Conservation (phyloP, 352 stramenopile genomes). For the Thalassiosira oceanica region DNA sequence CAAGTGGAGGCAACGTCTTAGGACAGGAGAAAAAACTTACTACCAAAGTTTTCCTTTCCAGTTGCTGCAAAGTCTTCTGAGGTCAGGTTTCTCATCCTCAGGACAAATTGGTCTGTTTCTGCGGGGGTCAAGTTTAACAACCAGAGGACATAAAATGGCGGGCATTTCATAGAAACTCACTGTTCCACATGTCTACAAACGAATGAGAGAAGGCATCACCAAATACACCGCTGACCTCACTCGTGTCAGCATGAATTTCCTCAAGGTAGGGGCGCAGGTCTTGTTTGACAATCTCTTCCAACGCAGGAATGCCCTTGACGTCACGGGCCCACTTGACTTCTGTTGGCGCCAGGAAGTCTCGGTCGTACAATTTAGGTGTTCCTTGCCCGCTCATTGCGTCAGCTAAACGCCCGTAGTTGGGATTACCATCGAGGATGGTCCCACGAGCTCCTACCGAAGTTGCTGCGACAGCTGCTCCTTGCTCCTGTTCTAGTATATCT, state of each 20-base stretch:
- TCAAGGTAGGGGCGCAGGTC: constrained; percentile 7
- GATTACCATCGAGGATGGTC: constrained; percentile 12
- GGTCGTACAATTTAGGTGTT: constrained; percentile 1
- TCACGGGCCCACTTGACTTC: too few species aligned
- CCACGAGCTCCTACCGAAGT: constrained; percentile 6
- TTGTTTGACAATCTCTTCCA: too few species aligned
- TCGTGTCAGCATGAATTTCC: constrained; percentile 8
- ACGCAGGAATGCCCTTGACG: too few species aligned
- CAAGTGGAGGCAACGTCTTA: too few species aligned
- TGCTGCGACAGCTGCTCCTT: not conserved
- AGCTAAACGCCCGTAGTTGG: constrained; percentile 15
- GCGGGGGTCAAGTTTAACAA: too few species aligned
- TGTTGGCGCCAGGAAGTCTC: constrained; percentile 2
- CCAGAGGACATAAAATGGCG: too few species aligned
- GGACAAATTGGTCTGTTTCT: too few species aligned
- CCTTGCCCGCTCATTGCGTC: not conserved
- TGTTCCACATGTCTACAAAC: constrained; percentile 23
- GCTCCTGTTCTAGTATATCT: constrained; percentile 12
- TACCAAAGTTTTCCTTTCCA: too few species aligned
- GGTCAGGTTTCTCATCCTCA: too few species aligned
- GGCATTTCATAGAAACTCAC: too few species aligned
- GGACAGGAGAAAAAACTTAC: too few species aligned
- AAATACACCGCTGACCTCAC: constrained; percentile 20
- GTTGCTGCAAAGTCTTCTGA: too few species aligned
- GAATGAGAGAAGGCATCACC: constrained; percentile 21